Conservation (phyloP, 2,329 filamentous ascomycete genomes). For the Talaromyces sp. region DNA sequence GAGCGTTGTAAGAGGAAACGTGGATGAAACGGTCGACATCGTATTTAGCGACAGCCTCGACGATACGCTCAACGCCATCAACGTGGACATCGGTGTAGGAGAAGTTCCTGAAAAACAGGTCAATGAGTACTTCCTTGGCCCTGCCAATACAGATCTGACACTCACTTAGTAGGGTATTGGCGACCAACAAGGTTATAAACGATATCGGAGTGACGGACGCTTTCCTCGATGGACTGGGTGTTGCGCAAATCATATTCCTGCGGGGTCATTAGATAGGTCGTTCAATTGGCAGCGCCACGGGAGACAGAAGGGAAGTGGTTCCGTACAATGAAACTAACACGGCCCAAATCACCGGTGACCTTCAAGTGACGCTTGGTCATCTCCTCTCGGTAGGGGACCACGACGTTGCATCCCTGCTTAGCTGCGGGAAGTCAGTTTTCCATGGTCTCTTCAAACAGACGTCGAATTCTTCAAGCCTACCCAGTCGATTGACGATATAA, state of each 20-base stretch:
- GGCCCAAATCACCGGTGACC: constrained; percentile 89
- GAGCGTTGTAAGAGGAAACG: constrained; percentile 91
- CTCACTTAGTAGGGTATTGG: constrained; percentile 92
- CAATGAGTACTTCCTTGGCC: constrained; percentile 26
- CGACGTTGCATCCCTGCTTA: constrained; percentile 88
- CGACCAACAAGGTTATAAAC: constrained; percentile 96
- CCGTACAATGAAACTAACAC: constrained; percentile 78
- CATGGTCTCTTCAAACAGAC: background rate
- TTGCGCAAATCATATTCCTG: constrained; percentile 95
- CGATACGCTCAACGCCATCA: constrained; percentile 88
- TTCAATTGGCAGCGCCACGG: background rate
- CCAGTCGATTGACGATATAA: constrained; percentile 95
- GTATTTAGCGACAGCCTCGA: constrained; percentile 93
- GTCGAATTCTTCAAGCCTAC: constrained; percentile 50
- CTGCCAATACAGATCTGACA: constrained; percentile 8
- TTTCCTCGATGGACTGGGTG: constrained; percentile 93
- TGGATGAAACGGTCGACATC: constrained; percentile 97
- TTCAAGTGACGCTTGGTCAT: constrained; percentile 98
- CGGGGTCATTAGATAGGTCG: background rate
- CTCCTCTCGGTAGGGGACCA: constrained; percentile 93
- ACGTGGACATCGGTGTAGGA: constrained; percentile 89
- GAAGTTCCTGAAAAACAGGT: constrained; percentile 74
- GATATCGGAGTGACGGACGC: constrained; percentile 93
- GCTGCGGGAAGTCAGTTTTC: constrained; percentile 58
- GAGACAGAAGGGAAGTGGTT: background rate